Conservation (phyloP, 176 grass and related monocot genomes). For the barley (Hordeum vulgare) region MorexV3_pseudomolecules_assembly NC_058520.1:580777766-580778265, state of each 20-base stretch:
- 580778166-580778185: conserved; percentile 78
- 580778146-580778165: conserved; percentile 65
- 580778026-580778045: conserved; percentile 46
- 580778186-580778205: conserved; percentile 40
- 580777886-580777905: conserved; percentile 67
- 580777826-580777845: conserved; percentile 14
- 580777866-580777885: conserved; percentile 74
- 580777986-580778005: conserved; percentile 74
- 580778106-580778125: neutral
- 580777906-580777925: conserved; percentile 82
- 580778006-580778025: conserved; percentile 70
- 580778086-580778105: conserved; percentile 16
- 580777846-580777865: conserved; percentile 42
- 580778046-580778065: conserved; percentile 7
- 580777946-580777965: conserved; percentile 87
- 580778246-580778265: conserved; percentile 61
- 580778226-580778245: conserved; percentile 35
- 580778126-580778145: neutral
- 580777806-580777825: conserved; percentile 1
- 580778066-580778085: neutral
- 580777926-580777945: conserved; percentile 83
- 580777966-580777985: conserved; percentile 60
- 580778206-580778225: conserved; percentile 34
- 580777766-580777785: conserved; percentile 66
- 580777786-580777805: conserved; percentile 1